These are phyloP conservation scores for Penicillium polonicum DNA, from an alignment of 2,329 filamentous ascomycete genomes.

Conservation along the genomic window DNA sequence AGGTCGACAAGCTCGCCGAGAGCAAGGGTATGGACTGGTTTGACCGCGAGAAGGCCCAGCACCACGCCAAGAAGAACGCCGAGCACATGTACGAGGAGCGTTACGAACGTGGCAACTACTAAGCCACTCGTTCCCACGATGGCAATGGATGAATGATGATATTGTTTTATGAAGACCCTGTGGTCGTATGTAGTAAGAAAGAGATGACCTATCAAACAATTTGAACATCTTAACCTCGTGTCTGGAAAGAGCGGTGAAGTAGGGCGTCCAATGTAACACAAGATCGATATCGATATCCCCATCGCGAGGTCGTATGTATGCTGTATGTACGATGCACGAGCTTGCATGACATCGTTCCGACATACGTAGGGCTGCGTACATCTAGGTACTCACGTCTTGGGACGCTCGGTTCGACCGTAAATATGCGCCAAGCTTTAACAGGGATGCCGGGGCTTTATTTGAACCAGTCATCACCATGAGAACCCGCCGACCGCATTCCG, in stretches of 20 bases:
- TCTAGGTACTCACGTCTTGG: background rate
- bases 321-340: background rate
- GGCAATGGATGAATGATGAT: conserved; percentile 2
- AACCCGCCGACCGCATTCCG: conserved; percentile 24
- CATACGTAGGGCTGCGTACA: conserved; percentile 2
- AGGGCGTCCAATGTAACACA: background rate
- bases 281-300: background rate
- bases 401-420: background rate
- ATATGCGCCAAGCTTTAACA: conserved; percentile 5
- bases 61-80: conserved; percentile 59
- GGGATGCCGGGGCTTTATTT: conserved; percentile 13
- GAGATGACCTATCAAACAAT: background rate
- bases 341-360: conserved; percentile 1
- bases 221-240: background rate
- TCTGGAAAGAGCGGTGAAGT: conserved; percentile 1
- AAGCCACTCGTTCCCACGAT: conserved; percentile 44
- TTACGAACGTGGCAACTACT: conserved; percentile 50
- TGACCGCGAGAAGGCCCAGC: conserved; percentile 59
- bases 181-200: background rate
- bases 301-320: background rate
- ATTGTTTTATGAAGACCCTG: background rate
- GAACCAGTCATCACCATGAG: conserved; percentile 22
- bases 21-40: conserved; percentile 64
- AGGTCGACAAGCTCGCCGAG: conserved; percentile 74
- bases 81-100: conserved; percentile 63